phyloP scores from a whole-genome alignment of 148 eudicot genomes.

The Arbutus unedo region DNA sequence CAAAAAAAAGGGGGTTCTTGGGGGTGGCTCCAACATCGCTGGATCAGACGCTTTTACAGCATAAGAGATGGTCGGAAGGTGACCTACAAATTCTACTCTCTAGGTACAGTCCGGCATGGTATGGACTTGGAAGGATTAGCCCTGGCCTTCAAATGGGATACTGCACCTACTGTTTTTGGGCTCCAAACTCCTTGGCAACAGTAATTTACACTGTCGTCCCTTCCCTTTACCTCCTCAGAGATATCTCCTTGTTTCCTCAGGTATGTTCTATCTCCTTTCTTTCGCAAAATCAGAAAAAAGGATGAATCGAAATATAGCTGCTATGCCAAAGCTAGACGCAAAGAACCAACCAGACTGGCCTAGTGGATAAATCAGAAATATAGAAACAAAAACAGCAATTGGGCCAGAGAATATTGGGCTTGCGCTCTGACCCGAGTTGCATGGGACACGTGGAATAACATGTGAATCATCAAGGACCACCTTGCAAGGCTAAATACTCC shows the following conservation, averaged over 20 bases:
- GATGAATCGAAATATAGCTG: too few species aligned
- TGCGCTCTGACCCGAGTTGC: too few species aligned
- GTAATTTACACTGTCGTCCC: constrained; percentile 58
- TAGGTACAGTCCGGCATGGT: constrained; percentile 53
- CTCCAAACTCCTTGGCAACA: constrained; percentile 48
- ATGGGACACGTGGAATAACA: too few species aligned
- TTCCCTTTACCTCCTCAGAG: constrained; percentile 59
- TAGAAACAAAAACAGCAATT: too few species aligned
- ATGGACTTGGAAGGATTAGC: constrained; percentile 50
- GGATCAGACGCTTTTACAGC: constrained; percentile 58
- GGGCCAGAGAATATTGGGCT: too few species aligned
- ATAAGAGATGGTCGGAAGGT: constrained; percentile 95
- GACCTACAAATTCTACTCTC: constrained; percentile 61
- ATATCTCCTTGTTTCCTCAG: constrained; percentile 63
- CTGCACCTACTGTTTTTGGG: constrained; percentile 51
- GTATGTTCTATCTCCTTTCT: constrained; percentile 26
- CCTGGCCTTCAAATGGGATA: constrained; percentile 51
- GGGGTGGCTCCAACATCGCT: constrained; percentile 65
- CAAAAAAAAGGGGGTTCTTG: constrained; percentile 47
- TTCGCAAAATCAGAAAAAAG: too few species aligned
- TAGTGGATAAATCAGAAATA: too few species aligned
- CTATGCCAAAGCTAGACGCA: too few species aligned
- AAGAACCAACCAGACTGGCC: too few species aligned
- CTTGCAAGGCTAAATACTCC: too few species aligned
- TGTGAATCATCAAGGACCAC: too few species aligned